Conservation (phyloP, 768 basidiomycete species). For the Strobilomyces confusus region DNA sequence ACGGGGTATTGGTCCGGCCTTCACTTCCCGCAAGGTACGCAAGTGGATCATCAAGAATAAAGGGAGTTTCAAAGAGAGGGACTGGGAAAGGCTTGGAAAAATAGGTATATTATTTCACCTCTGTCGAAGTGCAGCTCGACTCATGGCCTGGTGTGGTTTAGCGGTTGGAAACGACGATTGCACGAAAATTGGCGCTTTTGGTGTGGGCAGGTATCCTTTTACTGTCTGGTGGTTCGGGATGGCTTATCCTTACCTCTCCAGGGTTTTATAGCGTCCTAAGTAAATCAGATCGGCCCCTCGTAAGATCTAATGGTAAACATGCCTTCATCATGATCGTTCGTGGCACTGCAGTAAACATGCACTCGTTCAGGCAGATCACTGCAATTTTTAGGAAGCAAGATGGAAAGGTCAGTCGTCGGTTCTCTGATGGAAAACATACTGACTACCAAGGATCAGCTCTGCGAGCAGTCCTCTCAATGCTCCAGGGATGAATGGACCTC, state of each 20-base stretch:
- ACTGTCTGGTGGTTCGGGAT: background rate
- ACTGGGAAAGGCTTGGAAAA: conserved; percentile 14
- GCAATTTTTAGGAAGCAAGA: conserved; percentile 8
- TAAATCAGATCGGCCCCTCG: conserved; percentile 13
- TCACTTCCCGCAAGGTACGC: conserved; percentile 1
- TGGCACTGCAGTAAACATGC: background rate
- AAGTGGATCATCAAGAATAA: conserved; percentile 16
- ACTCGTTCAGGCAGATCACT: conserved; percentile 9
- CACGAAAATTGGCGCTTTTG: conserved; percentile 17
- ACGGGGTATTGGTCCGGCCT: background rate
- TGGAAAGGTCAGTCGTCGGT: conserved; percentile 3
- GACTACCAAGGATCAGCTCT: conserved; percentile 4
- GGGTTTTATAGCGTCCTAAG: conserved; percentile 20
- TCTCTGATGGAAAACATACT: background rate
- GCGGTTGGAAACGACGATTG: conserved; percentile 12
- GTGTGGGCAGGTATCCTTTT: conserved; percentile 7
- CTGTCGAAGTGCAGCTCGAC: background rate
- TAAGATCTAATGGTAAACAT: conserved; percentile 8
- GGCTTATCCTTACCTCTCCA: background rate
- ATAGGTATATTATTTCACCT: conserved; percentile 7
- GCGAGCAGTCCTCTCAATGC: background rate
- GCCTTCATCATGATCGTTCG: background rate
- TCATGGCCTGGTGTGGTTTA: background rate
- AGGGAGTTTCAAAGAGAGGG: conserved; percentile 1
- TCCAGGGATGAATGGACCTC: background rate